Base-by-base conservation (phyloP, 1,139 yeast species). In the Yamadazyma buinensis region DNA sequence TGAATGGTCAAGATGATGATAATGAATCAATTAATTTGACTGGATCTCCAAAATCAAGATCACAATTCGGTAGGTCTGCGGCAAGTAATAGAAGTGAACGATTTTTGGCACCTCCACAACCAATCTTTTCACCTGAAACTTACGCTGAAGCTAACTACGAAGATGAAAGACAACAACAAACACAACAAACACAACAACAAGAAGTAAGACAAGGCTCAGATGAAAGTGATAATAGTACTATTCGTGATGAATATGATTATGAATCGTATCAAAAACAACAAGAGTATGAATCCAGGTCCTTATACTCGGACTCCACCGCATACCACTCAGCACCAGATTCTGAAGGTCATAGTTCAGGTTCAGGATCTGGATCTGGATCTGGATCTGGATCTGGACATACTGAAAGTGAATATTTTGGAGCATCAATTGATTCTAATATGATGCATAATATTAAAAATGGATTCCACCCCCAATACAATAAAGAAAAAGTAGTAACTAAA, bases 51-150 rank as follows among this genome's bases (percentile, higher is more conserved):
- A 51, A 57, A 27, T n/a, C n/a, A n/a, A 50, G 67, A 24, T 52
- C 54, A 15, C 57, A 48, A 22, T 52, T 51, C 35, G 53, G 57
- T 3, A 46, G 51, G 14, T 55, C 62, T 1, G 42, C 57, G 23
- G 56, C 64, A 24, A 64, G 72, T 11, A 59, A 67, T 31, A 61
- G 72, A 14, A 69, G 77, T 34, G 74, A 72, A 35, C 56, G 80
- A 35, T 69, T 77, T 29, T 55, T 79, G 30, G 80, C 77, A 24
- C 79, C 80, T 2, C 84, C 84, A 7, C 75, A 75, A 42, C 85
- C 85, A 14, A 75, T 80, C 14, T 79, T 79, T 44, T 72, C 82
- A 1, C 79, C 80, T 1, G 72, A 74, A 33, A 75, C 83, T 0
- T 78, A 70, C 53, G 81, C 80, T 2, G 80, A 75, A 36, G 82